phyloP scores from a whole-genome alignment of 495 filamentous ascomycete genomes.

The Parathielavia hyrcaniae region DNA sequence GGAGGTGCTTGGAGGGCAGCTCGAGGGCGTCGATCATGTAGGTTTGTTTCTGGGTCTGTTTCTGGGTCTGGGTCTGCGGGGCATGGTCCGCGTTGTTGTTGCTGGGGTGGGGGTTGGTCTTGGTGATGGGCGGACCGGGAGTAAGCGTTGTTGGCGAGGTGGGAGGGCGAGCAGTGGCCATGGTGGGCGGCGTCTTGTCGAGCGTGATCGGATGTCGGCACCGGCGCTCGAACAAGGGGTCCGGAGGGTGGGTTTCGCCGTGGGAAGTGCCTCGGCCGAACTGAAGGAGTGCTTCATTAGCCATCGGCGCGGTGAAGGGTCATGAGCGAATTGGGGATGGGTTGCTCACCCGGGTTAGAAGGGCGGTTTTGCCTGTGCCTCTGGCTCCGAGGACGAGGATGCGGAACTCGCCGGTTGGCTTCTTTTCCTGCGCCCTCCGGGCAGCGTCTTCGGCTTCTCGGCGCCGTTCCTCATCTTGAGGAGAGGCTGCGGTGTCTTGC shows the following conservation, averaged over 20 bases:
- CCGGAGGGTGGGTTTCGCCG: constrained; percentile 19
- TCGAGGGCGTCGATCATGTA: constrained; percentile 40
- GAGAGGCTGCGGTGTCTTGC: constrained; percentile 26
- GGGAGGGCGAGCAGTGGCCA: not conserved
- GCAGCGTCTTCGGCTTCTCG: constrained; percentile 6
- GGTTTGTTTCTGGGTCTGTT: constrained; percentile 7
- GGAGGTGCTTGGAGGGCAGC: constrained; percentile 34
- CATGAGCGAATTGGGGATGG: not conserved
- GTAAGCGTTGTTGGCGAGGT: not conserved
- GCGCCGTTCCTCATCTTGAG: constrained; percentile 13
- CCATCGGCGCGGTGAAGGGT: not conserved
- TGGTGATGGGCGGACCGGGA: not conserved
- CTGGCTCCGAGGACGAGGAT: constrained; percentile 39
- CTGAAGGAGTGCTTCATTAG: constrained; percentile 18
- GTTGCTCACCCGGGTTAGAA: constrained; percentile 36
- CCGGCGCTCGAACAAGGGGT: constrained; percentile 30
- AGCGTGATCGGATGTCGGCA: constrained; percentile 33
- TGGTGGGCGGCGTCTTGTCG: constrained; percentile 11
- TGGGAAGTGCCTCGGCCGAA: constrained; percentile 31
- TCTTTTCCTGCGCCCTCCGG: not conserved
- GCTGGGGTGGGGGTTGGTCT: not conserved
- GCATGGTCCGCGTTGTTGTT: not conserved
- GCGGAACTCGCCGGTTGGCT: constrained; percentile 34
- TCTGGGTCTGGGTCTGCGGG: not conserved
- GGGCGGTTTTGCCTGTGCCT: constrained; percentile 39